phyloP scores from a whole-genome alignment of 2,329 filamentous ascomycete species.

The Cadophora gregata region DNA sequence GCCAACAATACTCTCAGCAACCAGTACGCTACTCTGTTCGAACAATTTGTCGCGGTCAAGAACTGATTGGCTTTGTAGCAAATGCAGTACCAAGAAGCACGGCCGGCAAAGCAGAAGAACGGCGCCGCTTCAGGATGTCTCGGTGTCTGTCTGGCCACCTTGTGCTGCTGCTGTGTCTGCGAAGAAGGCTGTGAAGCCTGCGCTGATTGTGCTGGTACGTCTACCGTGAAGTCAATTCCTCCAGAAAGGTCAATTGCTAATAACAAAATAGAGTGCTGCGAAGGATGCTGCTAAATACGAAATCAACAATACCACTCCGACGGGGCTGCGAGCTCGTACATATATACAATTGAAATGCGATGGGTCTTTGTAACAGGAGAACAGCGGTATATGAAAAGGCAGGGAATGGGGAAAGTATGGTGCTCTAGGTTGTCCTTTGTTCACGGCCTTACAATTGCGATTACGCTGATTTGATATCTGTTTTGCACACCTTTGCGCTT shows the following conservation, averaged over 20 bases:
- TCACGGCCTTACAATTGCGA: constrained; percentile 19
- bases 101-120: constrained; percentile 46
- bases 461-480: background rate
- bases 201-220: constrained; percentile 48
- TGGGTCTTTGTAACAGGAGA: background rate
- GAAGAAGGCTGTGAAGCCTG: constrained; percentile 59
- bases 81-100: constrained; percentile 53
- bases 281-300: constrained; percentile 39
- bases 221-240: background rate
- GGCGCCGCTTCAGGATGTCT: constrained; percentile 51
- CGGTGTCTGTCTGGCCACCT: constrained; percentile 52
- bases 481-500: constrained; percentile 12
- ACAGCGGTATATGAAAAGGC: constrained; percentile 6
- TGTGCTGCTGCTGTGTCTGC: constrained; percentile 58
- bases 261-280: constrained; percentile 36
- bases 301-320: constrained; percentile 1
- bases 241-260: constrained; percentile 25
- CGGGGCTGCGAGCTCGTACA: background rate
- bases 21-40: background rate
- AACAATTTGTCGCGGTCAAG: background rate
- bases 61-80: constrained; percentile 44
- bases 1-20: constrained; percentile 27
- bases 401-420: constrained; percentile 8
- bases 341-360: constrained; percentile 7
- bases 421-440: constrained; percentile 14